These are phyloP conservation scores for Acer negundo DNA, from an alignment of 345 rosid genomes.

Conservation along the genomic window DNA sequence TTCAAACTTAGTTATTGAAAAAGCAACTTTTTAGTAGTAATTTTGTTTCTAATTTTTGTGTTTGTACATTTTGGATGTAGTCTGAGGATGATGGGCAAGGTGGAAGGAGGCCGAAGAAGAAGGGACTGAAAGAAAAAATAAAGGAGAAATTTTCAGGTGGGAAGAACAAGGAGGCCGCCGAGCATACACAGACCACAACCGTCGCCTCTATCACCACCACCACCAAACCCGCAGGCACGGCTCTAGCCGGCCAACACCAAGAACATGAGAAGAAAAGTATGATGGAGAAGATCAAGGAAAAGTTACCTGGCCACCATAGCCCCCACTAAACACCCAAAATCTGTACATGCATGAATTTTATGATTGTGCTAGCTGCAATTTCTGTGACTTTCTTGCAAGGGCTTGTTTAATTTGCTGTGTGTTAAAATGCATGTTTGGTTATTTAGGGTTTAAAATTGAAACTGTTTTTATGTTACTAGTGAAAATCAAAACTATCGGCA, in stretches of 20 bases:
- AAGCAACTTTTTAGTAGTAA: no score
- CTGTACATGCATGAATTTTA: neutral
- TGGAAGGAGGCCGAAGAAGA: conserved; percentile 87
- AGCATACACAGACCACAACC: conserved; percentile 32
- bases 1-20: no score
- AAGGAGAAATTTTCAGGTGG: conserved; percentile 61
- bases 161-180: conserved; percentile 40
- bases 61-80: conserved; percentile 16
- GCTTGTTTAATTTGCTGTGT: neutral
- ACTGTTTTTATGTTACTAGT: neutral
- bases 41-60: no score
- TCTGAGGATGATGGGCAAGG: conserved; percentile 80
- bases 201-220: conserved; percentile 20
- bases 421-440: neutral
- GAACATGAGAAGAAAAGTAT: conserved; percentile 67
- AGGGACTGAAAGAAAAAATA: conserved; percentile 62
- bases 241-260: conserved; percentile 4
- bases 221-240: neutral
- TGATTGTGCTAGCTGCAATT: neutral
- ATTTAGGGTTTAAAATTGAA: no score
- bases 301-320: conserved; percentile 62
- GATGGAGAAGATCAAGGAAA: conserved; percentile 80
- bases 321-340: conserved; percentile 11
- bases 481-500: no score
- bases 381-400: no score